Evolutionary conservation across 1,139 yeast species (phyloP), one percentile per base, ranked within the genome.

Genomic region (Schizosaccharomyces versatilis): DNA sequence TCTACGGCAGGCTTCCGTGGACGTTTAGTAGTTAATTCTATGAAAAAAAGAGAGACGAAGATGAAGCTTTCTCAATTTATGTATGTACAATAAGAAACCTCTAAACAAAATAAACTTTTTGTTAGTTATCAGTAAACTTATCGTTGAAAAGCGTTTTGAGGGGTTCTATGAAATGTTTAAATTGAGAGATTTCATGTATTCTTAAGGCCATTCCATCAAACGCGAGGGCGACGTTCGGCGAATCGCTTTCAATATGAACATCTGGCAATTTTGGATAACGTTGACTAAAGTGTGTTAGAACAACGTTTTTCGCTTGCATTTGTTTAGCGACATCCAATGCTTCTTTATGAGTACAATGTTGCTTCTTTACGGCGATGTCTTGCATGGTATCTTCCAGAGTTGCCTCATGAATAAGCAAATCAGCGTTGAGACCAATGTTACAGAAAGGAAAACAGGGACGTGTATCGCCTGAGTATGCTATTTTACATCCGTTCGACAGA

Each of bases 381-480:
- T 75, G 71, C 55, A 85, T 72, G 47, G 76, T 84, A 63, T 84
- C 84, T 57, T 84, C 96, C 59, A 88, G 75, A 0, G 98, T 84
- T 0, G 96, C 88, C 66, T 90, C 99, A 65, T 90, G 99, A 53
- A 90, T 80, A 58, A 90, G 71, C 55, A 93, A 67, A 63, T 86
- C 94, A 51, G 86, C 77, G n/a, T 71, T 68, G 39, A 65, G 59
- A 0, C 95, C 97, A 54, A 83, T 75, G 6, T 71, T 73, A 0
- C 78, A 73, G 59, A 81, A 83, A 60, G 73, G 73, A 53, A 66
- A 69, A 59, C 79, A 81, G 0, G 98, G 98, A 62, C 97, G 76
- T 0, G 97, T 85, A 64, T 90, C 99, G 9, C 99, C 99, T 0
- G 96, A 85, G 65, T 84, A 93, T 0, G 97, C 81, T 1, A 88